phyloP scores from a whole-genome alignment of 2,329 filamentous ascomycete genomes.

The Diplodia seriata region DNA sequence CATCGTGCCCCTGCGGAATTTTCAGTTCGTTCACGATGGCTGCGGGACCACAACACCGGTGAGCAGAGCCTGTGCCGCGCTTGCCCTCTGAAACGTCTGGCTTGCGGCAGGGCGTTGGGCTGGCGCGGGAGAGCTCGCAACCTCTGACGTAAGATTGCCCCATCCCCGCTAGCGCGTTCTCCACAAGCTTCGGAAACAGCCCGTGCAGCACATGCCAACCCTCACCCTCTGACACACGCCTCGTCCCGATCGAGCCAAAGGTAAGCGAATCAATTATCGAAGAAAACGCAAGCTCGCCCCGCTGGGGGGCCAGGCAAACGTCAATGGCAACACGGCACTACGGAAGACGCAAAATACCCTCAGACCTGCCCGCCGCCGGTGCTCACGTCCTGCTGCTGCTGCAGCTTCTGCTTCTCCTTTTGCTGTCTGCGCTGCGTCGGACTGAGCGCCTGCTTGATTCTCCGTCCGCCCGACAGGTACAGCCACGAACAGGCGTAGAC shows the following conservation, averaged over 20 bases:
- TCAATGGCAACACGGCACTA: constrained; percentile 9
- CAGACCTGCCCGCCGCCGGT: constrained; percentile 18
- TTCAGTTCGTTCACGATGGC: not conserved
- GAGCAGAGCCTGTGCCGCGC: not conserved
- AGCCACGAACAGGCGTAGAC: constrained; percentile 63
- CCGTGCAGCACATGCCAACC: constrained; percentile 27
- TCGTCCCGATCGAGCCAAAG: constrained; percentile 2
- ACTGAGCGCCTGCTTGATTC: constrained; percentile 41
- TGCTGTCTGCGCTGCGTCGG: constrained; percentile 12
- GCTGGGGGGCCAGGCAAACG: not conserved
- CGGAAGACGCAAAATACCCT: not conserved
- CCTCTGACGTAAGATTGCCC: constrained; percentile 30
- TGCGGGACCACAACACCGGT: not conserved
- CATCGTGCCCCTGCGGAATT: not conserved
- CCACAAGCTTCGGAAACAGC: constrained; percentile 5
- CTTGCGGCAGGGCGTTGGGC: not conserved
- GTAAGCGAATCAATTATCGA: constrained; percentile 1
- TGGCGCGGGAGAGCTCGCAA: constrained; percentile 2
- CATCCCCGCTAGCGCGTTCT: constrained; percentile 19
- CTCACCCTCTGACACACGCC: constrained; percentile 6
- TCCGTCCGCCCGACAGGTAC: constrained; percentile 55
- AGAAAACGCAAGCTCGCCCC: not conserved
- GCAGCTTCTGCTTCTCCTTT: constrained; percentile 18
- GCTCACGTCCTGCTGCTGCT: not conserved
- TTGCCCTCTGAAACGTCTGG: not conserved